These are phyloP conservation scores for Linum tenue DNA, from an alignment of 345 rosid species.

Conservation along the genomic window DNA sequence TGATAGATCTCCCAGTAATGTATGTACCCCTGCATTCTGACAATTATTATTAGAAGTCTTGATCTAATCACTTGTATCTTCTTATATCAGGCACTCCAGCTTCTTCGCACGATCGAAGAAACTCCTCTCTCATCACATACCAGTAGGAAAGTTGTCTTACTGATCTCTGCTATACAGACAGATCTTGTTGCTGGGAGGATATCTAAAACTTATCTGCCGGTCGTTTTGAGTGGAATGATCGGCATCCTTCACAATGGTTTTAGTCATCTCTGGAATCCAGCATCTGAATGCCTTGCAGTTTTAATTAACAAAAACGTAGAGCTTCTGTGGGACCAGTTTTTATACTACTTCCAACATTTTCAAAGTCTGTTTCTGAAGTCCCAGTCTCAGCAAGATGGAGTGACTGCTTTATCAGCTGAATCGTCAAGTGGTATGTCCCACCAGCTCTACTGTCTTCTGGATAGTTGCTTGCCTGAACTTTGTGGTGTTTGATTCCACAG, in stretches of 20 bases:
- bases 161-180: slow-evolving; percentile 53
- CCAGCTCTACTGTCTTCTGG: background rate
- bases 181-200: slow-evolving; percentile 59
- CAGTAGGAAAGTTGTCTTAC: slow-evolving; percentile 48
- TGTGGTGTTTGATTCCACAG: background rate
- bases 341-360: slow-evolving; percentile 38
- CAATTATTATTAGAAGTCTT: slow-evolving; percentile 4
- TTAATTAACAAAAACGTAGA: slow-evolving; percentile 40
- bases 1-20: slow-evolving; percentile 33
- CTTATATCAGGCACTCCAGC: slow-evolving; percentile 57
- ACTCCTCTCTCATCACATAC: slow-evolving; percentile 53
- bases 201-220: slow-evolving; percentile 40
- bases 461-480: background rate
- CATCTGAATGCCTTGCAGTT: slow-evolving; percentile 66
- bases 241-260: slow-evolving; percentile 72
- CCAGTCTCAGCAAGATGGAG: slow-evolving; percentile 25
- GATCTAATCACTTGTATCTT: slow-evolving; percentile 11
- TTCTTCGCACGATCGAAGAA: slow-evolving; percentile 52
- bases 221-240: slow-evolving; percentile 55
- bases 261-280: slow-evolving; percentile 53
- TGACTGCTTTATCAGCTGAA: slow-evolving; percentile 24
- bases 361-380: slow-evolving; percentile 34
- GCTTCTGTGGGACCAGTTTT: slow-evolving; percentile 58
- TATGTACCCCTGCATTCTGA: slow-evolving; percentile 24
- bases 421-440: slow-evolving; percentile 39